Evolutionary conservation across 192 early-diverging fungal genomes (phyloP), one percentile per base, ranked within the genome.

Genomic region (Backusella circina): DNA sequence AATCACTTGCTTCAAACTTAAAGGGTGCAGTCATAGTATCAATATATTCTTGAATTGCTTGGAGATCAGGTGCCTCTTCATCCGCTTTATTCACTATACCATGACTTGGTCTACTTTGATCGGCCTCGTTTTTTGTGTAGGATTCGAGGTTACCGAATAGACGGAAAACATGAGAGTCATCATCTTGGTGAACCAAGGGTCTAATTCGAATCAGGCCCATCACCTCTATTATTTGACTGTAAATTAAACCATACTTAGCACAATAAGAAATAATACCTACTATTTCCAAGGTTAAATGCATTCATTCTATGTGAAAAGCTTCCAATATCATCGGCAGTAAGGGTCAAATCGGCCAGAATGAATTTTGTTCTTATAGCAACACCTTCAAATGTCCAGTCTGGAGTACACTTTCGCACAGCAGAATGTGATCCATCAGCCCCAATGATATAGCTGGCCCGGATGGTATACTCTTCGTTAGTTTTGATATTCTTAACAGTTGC

Each of bases 351-450:
- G 15, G 79, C 79, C 21, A 81, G 15, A 1, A 54, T 67, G 36
- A 77, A 77, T 38, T 67, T 73, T 21, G 47, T 47, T 6, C 65
- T 47, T 30, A 76, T 64, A 0, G 44, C 37, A 28, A 39, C 35
- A 44, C 82, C 82, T 18, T 80, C 50, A 36, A 73, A 83, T 3
- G 61, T 70, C 82, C 82, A 83, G 1, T 31, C 70, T 13, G 65
- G 21, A 2, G 13, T 65, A 1, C 38, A 44, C 54, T 77, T 79
- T 21, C 82, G 72, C n/a, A 83, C 78, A 9, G 35, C 32, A 13
- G 82, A 83, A 65, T 80, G 82, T 13, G 51, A 51, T 32, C 82
- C 82, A 44, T 83, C 82, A 12, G 78, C 72, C 16, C 82, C 82
- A 8, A 83, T 65, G 6, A 83, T 54, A 65, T 77, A 83, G 3